Base-by-base conservation (phyloP, 352 stramenopile species). In the Phytophthora rubi region DNA sequence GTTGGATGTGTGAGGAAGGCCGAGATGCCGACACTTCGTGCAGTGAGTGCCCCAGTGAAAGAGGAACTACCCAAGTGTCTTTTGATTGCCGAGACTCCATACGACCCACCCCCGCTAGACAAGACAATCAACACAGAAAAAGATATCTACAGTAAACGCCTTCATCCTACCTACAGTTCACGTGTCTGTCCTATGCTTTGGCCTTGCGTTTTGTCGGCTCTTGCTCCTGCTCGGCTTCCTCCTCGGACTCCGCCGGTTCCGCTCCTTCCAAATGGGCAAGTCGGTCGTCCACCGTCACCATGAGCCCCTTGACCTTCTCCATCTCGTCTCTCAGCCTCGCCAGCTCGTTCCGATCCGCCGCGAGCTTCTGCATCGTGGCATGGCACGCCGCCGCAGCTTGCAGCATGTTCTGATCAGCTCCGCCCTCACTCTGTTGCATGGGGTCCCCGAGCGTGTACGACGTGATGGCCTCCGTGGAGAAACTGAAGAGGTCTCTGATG, bases 361-460 rank as follows among this genome's bases (percentile, higher is more conserved):
- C 76, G 18, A 93, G 54, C 32, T 71, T 71, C 18, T 79, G 60
- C 54, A 92, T 65, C 13, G 75, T 62, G 26, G 62, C 48, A 44
- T 77, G 67, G 44, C 76, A 91, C 13, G 53, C 59, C 6, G 56
- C 65, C 10, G 75, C 83, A 32, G 73, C 72, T 51, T 72, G 65
- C n/a, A 68, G 63, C 64, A 72, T 75, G 1, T 4, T 53, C 16
- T 35, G 28, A 53, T 68, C 54, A 49, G 30, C 55, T 12, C 8
- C 53, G 2, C n/a, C 35, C 26, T 57, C 67, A 33, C 13, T 45
- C 52, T 59, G 54, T 12, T 76, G 65, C 73, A 81, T 77, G 9
- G 83, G 83, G 32, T 90, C 88, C 59, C 89, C 89, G n/a, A 96
- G 75, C 64, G 89, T 83, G 62, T 94, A 96, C 32, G 80, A 91